Evolutionary conservation across 371 early-diverging fungal species (phyloP), one percentile per base, ranked within the genome.

Genomic region (Mortierella sp.): DNA sequence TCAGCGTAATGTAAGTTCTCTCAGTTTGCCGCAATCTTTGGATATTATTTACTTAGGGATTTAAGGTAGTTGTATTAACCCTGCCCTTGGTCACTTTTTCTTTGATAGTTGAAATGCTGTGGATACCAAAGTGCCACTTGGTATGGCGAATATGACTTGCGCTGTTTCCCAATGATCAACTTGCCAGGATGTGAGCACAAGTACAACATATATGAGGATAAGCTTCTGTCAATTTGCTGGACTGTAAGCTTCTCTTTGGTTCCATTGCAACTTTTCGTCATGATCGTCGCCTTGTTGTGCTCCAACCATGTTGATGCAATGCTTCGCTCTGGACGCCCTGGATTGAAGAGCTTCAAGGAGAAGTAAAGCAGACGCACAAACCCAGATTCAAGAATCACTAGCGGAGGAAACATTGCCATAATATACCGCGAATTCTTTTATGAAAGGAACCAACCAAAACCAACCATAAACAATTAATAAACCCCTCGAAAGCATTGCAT

Each of bases 241-340:
- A 88, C 86, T 16, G 85, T 71, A 0, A 86, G 88, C 0, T 91
- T 91, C 58, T 62, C 85, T 0, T 62, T 88, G 41, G 84, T 86
- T 1, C 89, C 89, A 7, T 62, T 86, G 48, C 88, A 88, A 65
- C 57, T 91, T 16, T 86, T 89, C 69, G 88, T 89, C 13, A 65
- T 91, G 68, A 74, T 88, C 36, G 76, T 86, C 0, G 88, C 84
- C 1, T 69, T 91, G n/a, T 66, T 91, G 40, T 91, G 91, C 67
- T 84, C 89, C 15, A 89, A 91, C 53, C 91, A 91, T 63, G 86
- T 91, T 43, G 88, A 91, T 33, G 87, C 89, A 62, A 81, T 81
- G 82, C 59, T 75, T n/a, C 76, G 82, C 4, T 76, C 76, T 10
- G 82, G 66, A 36, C 64, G 82, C 7, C 76, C 82, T 22, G 82